Conservation (phyloP, 1,284 basidiomycete genomes). For the Trametes sp. region DNA sequence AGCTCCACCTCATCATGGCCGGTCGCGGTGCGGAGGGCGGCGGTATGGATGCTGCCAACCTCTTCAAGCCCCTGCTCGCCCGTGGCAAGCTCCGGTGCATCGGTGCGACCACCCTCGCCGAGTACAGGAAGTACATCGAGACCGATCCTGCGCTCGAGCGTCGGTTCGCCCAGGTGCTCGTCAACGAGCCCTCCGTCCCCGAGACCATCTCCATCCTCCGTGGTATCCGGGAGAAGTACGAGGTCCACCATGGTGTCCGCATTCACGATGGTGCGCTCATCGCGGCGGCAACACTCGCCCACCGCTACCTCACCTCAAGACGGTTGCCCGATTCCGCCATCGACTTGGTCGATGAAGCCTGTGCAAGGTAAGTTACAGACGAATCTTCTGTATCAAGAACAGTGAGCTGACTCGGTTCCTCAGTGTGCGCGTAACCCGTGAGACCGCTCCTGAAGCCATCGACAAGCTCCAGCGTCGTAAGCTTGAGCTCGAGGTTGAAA, state of each 20-base stretch:
- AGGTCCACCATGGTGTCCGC: conserved; percentile 89
- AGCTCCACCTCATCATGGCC: conserved; percentile 92
- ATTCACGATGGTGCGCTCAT: conserved; percentile 94
- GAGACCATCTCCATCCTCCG: conserved; percentile 96
- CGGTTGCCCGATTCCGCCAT: conserved; percentile 92
- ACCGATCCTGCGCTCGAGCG: conserved; percentile 95
- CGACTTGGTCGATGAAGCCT: conserved; percentile 93
- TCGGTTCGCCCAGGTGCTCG: conserved; percentile 93
- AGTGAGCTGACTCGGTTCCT: conserved; percentile 25
- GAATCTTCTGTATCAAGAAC: not conserved
- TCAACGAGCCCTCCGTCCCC: conserved; percentile 91
- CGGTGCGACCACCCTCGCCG: conserved; percentile 93
- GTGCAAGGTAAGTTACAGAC: conserved; percentile 69
- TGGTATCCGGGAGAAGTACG: conserved; percentile 86
- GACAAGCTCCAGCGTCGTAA: conserved; percentile 94
- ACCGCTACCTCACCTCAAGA: conserved; percentile 91
- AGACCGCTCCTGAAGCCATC: conserved; percentile 94
- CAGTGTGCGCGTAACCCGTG: conserved; percentile 90
- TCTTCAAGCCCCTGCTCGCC: conserved; percentile 90
- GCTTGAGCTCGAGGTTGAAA: conserved; percentile 94
- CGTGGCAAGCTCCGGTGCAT: conserved; percentile 92
- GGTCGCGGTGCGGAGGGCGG: conserved; percentile 78
- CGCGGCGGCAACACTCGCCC: conserved; percentile 90
- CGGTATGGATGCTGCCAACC: conserved; percentile 88
- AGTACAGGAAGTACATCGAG: conserved; percentile 97